phyloP scores from a whole-genome alignment of 352 stramenopile genomes.

The Phytophthora tentaculata region DNA sequence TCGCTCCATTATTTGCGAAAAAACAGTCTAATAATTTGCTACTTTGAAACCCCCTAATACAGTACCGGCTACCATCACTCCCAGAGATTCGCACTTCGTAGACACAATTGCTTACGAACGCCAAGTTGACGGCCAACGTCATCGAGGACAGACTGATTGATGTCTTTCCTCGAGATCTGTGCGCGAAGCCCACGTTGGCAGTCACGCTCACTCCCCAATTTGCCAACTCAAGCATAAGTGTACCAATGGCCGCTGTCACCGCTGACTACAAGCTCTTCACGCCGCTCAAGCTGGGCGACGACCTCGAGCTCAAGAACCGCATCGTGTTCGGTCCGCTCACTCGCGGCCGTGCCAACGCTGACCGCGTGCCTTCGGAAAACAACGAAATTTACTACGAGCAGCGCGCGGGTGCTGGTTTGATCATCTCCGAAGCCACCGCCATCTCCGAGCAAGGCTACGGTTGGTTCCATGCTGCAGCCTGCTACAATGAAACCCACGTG shows the following conservation, averaged over 20 bases:
- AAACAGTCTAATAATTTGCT: no score
- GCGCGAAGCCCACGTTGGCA: background rate
- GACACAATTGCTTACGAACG: no score
- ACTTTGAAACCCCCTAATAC: no score
- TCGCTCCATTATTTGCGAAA: no score
- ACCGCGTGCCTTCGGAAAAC: slow-evolving; percentile 25
- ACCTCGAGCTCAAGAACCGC: slow-evolving; percentile 37
- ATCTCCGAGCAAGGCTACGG: slow-evolving; percentile 31
- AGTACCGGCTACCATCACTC: no score
- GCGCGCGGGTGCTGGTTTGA: slow-evolving; percentile 25
- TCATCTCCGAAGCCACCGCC: slow-evolving; percentile 22
- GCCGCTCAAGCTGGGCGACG: slow-evolving; percentile 40
- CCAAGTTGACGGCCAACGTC: no score
- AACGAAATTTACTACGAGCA: slow-evolving; percentile 34
- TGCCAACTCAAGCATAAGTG: background rate
- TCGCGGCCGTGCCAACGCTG: slow-evolving; percentile 26
- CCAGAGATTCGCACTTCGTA: no score
- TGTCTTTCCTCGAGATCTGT: background rate
- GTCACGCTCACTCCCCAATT: slow-evolving; percentile 23
- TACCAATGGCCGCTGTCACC: slow-evolving; percentile 21
- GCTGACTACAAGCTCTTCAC: slow-evolving; percentile 49
- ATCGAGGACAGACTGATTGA: background rate
- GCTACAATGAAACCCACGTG: slow-evolving; percentile 26
- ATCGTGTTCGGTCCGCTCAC: slow-evolving; percentile 28
- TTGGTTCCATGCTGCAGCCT: slow-evolving; percentile 21